Percentiles rank a stretch among this genome's conserved stretches.
phyloP scores from a whole-genome alignment of 257 asterid genomes.

The Henckelia pumila region DNA sequence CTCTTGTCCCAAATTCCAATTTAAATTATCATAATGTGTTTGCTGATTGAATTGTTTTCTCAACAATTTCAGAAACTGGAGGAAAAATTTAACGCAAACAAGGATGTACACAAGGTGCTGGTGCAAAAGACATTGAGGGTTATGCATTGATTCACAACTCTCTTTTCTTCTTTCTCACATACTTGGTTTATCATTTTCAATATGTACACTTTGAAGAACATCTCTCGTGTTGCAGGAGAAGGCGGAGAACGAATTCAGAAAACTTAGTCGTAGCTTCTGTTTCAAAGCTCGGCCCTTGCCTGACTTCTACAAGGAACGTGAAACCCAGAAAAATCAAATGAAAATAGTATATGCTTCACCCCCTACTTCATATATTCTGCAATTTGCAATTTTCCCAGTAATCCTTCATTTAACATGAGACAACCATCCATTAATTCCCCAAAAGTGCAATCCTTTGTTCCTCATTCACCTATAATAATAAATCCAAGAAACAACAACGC shows the following conservation, averaged over 20 bases:
- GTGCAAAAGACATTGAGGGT: slow-evolving; percentile 68
- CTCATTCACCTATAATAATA: too few species aligned
- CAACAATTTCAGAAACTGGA: slow-evolving; percentile 73
- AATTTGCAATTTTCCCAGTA: not conserved
- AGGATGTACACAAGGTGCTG: slow-evolving; percentile 44
- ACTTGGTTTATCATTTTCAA: not conserved
- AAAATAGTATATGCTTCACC: slow-evolving; percentile 37
- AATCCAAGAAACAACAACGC: not conserved
- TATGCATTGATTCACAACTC: slow-evolving; percentile 1
- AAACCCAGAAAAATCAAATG: slow-evolving; percentile 35
- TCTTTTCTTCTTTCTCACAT: not conserved
- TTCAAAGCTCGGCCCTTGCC: slow-evolving; percentile 82
- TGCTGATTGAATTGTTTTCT: slow-evolving; percentile 7
- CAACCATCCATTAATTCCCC: not conserved
- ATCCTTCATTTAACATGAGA: not conserved
- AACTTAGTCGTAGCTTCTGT: slow-evolving; percentile 67
- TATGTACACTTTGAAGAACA: slow-evolving; percentile 3
- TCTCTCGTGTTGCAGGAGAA: slow-evolving; percentile 57
- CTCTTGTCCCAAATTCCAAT: slow-evolving; percentile 1
- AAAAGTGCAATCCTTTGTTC: not conserved
- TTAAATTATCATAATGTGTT: too few species aligned
- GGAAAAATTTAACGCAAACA: slow-evolving; percentile 72
- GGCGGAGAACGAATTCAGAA: slow-evolving; percentile 63
- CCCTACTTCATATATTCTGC: not conserved
- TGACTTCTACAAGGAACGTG: slow-evolving; percentile 63